Percentiles rank a stretch among this genome's conserved stretches.
Conservation (phyloP, 2,329 filamentous ascomycete genomes). For the Penicillium sp. region DNA sequence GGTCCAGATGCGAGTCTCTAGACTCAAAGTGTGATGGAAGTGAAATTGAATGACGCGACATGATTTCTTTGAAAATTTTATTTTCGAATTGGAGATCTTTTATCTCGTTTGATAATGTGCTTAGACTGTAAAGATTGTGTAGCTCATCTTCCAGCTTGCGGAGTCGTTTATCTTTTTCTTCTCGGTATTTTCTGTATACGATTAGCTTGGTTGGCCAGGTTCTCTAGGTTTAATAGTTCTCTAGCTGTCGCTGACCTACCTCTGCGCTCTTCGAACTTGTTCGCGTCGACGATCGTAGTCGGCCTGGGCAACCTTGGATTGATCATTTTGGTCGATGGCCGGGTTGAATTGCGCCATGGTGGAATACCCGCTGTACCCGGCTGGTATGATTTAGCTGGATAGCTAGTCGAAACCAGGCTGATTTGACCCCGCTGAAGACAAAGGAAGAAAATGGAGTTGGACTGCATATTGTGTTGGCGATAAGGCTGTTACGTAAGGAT, state of each 20-base stretch:
- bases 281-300: constrained; percentile 2
- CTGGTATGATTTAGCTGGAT: too few species aligned
- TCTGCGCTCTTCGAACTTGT: constrained; percentile 8
- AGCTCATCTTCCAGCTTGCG: constrained; percentile 6
- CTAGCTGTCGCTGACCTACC: background rate
- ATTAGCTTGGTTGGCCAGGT: too few species aligned
- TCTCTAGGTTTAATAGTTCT: background rate
- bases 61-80: constrained; percentile 7
- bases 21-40: background rate
- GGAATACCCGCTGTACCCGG: too few species aligned
- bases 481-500: too few species aligned
- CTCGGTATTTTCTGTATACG: constrained; percentile 3
- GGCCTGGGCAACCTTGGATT: too few species aligned
- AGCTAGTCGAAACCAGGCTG: too few species aligned
- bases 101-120: background rate
- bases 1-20: background rate
- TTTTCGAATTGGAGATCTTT: constrained; percentile 3
- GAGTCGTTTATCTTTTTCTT: background rate
- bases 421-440: too few species aligned
- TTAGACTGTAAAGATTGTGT: background rate
- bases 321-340: too few species aligned
- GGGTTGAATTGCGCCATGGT: too few species aligned
- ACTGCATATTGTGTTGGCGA: too few species aligned
- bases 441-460: too few species aligned
- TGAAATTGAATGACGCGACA: constrained; percentile 3